phyloP scores from a whole-genome alignment of 805 yeast species.

The Scheffersomyces ergatensis region DNA sequence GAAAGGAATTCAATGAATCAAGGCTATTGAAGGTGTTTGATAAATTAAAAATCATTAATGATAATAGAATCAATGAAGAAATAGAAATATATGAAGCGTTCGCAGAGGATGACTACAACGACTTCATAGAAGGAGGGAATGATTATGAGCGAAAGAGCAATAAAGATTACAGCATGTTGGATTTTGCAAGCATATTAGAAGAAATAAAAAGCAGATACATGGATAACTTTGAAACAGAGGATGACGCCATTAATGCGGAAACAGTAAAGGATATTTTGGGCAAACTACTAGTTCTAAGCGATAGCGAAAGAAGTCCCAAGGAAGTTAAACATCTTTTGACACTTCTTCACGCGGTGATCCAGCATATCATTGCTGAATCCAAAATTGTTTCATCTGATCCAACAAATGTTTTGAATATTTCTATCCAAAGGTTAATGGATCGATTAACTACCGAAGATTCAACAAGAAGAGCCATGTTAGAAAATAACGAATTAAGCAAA shows the following conservation, averaged over 20 bases:
- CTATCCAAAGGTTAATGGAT: conserved; percentile 35
- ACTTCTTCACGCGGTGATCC: conserved; percentile 29
- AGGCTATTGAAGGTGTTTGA: conserved; percentile 33
- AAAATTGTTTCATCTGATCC: conserved; percentile 18
- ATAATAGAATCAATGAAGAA: conserved; percentile 30
- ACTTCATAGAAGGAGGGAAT: conserved; percentile 8
- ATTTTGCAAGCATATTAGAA: background rate
- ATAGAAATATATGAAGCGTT: conserved; percentile 35
- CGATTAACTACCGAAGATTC: conserved; percentile 32
- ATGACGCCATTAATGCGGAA: conserved; percentile 1
- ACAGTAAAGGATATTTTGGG: conserved; percentile 14
- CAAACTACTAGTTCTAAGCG: conserved; percentile 14
- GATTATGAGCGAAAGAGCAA: background rate
- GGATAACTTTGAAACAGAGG: conserved; percentile 3
- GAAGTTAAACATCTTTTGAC: conserved; percentile 24
- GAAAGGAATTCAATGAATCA: conserved; percentile 37
- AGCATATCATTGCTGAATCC: conserved; percentile 26
- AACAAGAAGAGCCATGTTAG: conserved; percentile 32
- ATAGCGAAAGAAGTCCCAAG: conserved; percentile 11
- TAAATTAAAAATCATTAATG: conserved; percentile 28
- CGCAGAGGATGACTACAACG: conserved; percentile 39
- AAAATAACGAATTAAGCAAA: conserved; percentile 21
- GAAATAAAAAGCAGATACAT: background rate
- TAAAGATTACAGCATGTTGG: background rate
- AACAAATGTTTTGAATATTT: conserved; percentile 23